Evolutionary conservation across 2,329 filamentous ascomycete species (phyloP).

Genomic region (Xylaria sp.): DNA sequence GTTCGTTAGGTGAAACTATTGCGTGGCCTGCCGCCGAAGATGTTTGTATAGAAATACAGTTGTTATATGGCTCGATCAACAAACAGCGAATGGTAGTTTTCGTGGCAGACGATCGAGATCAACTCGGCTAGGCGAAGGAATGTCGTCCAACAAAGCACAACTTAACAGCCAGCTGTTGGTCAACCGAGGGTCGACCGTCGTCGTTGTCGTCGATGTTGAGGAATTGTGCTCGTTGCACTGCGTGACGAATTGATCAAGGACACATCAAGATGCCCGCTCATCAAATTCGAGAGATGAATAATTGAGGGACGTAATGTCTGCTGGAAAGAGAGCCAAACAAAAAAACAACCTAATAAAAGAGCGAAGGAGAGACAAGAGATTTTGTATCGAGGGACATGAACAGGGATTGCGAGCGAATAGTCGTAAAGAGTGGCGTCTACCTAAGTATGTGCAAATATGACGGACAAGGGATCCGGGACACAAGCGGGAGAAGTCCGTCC

Average conservation of each 20-base stretch:
- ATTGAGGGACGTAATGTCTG: not conserved
- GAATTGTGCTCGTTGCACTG: constrained; percentile 1
- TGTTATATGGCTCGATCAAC: constrained; percentile 19
- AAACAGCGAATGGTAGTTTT: constrained; percentile 13
- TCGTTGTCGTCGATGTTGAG: not conserved
- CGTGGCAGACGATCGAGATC: constrained; percentile 28
- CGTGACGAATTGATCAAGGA: constrained; percentile 1
- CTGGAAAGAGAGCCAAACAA: constrained; percentile 15
- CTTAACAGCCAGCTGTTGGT: constrained; percentile 37
- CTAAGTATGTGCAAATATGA: constrained; percentile 9
- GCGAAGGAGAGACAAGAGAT: constrained; percentile 23
- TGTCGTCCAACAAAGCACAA: constrained; percentile 26
- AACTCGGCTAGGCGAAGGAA: constrained; percentile 31
- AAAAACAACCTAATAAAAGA: constrained; percentile 8
- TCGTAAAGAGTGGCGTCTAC: constrained; percentile 21
- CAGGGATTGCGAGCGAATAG: constrained; percentile 10
- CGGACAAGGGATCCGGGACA: constrained; percentile 10
- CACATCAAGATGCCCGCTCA: constrained; percentile 9
- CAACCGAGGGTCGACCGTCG: constrained; percentile 4
- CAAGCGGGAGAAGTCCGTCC: constrained; percentile 11
- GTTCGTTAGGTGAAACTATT: not conserved
- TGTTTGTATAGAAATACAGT: constrained; percentile 14
- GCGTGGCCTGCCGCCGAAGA: not conserved
- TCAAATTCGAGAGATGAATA: not conserved
- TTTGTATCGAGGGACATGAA: constrained; percentile 9